phyloP scores from a whole-genome alignment of 2,329 filamentous ascomycete genomes.

The Colletotrichum sp. region DNA sequence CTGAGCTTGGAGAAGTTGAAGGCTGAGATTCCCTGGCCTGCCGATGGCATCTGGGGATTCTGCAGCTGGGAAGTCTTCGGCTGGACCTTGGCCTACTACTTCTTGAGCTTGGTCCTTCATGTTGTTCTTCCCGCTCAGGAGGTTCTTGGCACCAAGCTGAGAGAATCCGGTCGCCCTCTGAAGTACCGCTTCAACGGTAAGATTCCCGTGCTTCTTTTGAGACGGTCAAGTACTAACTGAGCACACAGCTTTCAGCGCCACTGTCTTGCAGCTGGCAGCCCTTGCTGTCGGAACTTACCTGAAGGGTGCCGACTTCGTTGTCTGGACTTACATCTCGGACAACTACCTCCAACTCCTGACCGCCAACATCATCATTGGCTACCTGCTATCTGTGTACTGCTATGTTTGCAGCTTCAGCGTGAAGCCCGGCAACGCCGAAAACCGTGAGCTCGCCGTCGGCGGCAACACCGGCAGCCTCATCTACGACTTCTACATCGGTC shows the following conservation, averaged over 20 bases:
- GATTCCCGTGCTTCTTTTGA: not conserved
- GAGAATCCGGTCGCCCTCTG: constrained; percentile 67
- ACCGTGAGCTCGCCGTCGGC: constrained; percentile 69
- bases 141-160: constrained; percentile 70
- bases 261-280: constrained; percentile 6
- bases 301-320: constrained; percentile 68
- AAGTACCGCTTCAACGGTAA: constrained; percentile 80
- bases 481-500: constrained; percentile 80
- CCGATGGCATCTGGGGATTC: constrained; percentile 69
- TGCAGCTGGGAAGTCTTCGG: constrained; percentile 69
- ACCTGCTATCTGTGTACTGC: constrained; percentile 63
- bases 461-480: constrained; percentile 71
- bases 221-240: not conserved
- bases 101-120: constrained; percentile 74
- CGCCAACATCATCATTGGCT: constrained; percentile 68
- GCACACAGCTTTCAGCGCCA: not conserved
- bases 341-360: constrained; percentile 73
- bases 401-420: constrained; percentile 71
- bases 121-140: constrained; percentile 75
- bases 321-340: constrained; percentile 77
- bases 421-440: constrained; percentile 61
- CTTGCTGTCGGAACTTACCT: constrained; percentile 61
- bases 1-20: constrained; percentile 74
- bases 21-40: constrained; percentile 77
- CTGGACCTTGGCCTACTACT: constrained; percentile 77